Percentiles rank a stretch among this genome's conserved stretches.
These are phyloP conservation scores for Nothophaeocryptopus gaeumannii DNA, from an alignment of 2,329 filamentous ascomycete species.

Conservation along the genomic window DNA sequence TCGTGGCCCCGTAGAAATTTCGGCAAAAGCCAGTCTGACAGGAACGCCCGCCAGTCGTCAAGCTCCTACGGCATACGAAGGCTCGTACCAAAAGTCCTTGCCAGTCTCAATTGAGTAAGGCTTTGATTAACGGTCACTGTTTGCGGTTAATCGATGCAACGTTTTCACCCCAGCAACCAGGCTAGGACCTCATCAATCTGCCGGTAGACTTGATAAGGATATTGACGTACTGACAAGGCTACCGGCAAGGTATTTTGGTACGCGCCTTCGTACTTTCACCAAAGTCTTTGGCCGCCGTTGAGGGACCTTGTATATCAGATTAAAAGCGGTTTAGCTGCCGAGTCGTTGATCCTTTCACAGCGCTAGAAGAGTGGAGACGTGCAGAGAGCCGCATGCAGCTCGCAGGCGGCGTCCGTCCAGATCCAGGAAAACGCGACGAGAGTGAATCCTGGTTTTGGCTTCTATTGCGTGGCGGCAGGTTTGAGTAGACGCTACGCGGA, in stretches of 20 bases:
- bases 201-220: too few relatives aligned
- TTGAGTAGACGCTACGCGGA: not conserved
- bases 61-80: slow-evolving; percentile 11
- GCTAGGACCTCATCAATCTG: too few relatives aligned
- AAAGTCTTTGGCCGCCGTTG: slow-evolving; percentile 3
- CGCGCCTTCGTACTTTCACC: too few relatives aligned
- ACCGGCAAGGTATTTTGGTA: too few relatives aligned
- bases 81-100: too few relatives aligned
- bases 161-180: too few relatives aligned
- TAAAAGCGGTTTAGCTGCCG: slow-evolving; percentile 13
- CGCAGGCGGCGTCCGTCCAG: slow-evolving; percentile 11
- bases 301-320: slow-evolving; percentile 6
- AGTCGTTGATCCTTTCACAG: not conserved
- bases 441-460: slow-evolving; percentile 2
- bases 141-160: too few relatives aligned
- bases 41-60: slow-evolving; percentile 9
- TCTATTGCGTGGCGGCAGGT: slow-evolving; percentile 12
- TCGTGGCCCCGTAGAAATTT: slow-evolving; percentile 11
- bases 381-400: not conserved
- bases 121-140: too few relatives aligned
- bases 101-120: too few relatives aligned
- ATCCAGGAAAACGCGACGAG: slow-evolving; percentile 8
- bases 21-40: slow-evolving; percentile 9
- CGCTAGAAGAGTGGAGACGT: slow-evolving; percentile 10
- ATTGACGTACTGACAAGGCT: too few relatives aligned